Base-by-base conservation (phyloP, 495 filamentous ascomycete genomes). In the Eremomyces bilateralis region DNA sequence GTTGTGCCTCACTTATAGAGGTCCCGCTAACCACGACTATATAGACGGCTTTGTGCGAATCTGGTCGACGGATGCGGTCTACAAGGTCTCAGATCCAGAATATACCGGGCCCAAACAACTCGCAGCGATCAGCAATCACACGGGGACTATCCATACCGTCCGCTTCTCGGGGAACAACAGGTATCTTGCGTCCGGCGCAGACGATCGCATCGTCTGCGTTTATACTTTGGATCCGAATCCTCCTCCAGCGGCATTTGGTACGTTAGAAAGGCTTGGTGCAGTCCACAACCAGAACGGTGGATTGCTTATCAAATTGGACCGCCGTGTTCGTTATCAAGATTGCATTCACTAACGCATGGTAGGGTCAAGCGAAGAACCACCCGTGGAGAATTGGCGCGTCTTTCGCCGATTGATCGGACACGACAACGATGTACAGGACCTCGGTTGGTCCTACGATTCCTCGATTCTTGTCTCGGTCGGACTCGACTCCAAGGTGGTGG, bases 381-480 rank as follows among this genome's bases (percentile, higher is more conserved):
- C 85, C 0, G 77, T 85, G 16, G 88, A 99, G 58, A 92, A 90
- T 47, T 99, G 88, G 88, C 80, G 88, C 50, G 90, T 90, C 21
- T 69, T 80, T 38, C 75, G 80, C 39, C 76, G 88, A 42, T 60
- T 99, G 33, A 85, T 91, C 31, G 90, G 90, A 5, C 88, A 99
- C 49, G 88, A 99, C 34, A 95, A 95, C 54, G 88, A 99, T 59
- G 82, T 99, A 24, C 88, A 95, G 54, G 90, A 99, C 63, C 61
- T 95, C 36, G 88, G 80, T 20, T 99, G 88, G 88, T 91, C 88
- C 21, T 75, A 76, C 47, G 88, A 99, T 59, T 88, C 82, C 18
- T 92, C 82, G 1, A 80, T 99, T 18, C 58, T 99, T 42, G 83
- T 94, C 4, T 94, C 88, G 1, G 90, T 95, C 4, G 90, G 88